Evolutionary conservation across 2,329 filamentous ascomycete species (phyloP).

Genomic region (Botrytis aclada): DNA sequence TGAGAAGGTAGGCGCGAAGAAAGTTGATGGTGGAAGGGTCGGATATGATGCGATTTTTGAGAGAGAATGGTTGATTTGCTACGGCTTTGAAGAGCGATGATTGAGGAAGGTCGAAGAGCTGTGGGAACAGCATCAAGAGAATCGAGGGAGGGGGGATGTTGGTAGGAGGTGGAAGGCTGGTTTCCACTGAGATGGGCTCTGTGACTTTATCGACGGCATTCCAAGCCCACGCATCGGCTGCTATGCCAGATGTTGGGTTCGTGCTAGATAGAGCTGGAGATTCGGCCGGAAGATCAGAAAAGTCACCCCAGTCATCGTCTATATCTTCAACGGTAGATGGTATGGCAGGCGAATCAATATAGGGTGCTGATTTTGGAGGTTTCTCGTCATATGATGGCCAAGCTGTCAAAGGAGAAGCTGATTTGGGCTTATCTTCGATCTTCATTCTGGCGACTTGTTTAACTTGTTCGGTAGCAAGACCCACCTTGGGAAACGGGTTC

Average conservation of each 20-base stretch:
- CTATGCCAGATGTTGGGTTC: conserved; percentile 22
- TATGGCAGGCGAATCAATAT: conserved; percentile 31
- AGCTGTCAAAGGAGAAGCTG: conserved; percentile 34
- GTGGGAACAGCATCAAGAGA: conserved; percentile 72
- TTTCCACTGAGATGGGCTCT: conserved; percentile 9
- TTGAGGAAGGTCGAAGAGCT: conserved; percentile 64
- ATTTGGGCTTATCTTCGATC: conserved; percentile 37
- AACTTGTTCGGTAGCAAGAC: conserved; percentile 43
- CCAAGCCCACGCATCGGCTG: conserved; percentile 36
- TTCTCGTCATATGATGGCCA: conserved; percentile 33
- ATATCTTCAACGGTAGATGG: conserved; percentile 36
- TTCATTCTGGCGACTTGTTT: conserved; percentile 35
- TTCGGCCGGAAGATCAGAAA: conserved; percentile 43
- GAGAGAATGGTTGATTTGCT: conserved; percentile 53
- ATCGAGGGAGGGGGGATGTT: conserved; percentile 89
- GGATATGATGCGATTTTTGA: conserved; percentile 62
- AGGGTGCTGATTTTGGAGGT: conserved; percentile 25
- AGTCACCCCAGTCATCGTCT: conserved; percentile 54
- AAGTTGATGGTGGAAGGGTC: conserved; percentile 61
- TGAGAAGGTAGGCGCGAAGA: conserved; percentile 59
- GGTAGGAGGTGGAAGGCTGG: conserved; percentile 42
- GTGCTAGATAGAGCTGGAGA: conserved; percentile 23
- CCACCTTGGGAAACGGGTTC: conserved; percentile 51
- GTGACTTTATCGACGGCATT: conserved; percentile 32
- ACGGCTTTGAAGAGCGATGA: conserved; percentile 63